These are phyloP conservation scores for Aureobasidium mangrovei DNA, from an alignment of 2,329 filamentous ascomycete species.

Conservation along the genomic window DNA sequence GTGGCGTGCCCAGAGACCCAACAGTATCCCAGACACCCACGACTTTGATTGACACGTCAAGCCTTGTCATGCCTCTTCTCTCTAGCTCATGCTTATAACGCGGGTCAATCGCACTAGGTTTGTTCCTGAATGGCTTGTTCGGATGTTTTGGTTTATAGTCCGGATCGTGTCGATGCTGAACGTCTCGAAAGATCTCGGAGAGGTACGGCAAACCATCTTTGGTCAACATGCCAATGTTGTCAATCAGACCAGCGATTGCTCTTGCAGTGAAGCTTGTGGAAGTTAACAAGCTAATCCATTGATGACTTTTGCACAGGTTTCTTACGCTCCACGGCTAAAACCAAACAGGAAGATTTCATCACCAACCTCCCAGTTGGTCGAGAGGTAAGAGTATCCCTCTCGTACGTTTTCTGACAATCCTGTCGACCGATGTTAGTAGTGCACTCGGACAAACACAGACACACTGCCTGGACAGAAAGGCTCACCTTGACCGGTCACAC, in stretches of 20 bases:
- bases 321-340: constrained; percentile 40
- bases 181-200: constrained; percentile 39
- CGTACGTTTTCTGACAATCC: constrained; percentile 40
- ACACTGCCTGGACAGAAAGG: background rate
- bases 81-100: constrained; percentile 35
- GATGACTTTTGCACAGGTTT: background rate
- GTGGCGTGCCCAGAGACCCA: constrained; percentile 37
- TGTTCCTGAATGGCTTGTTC: constrained; percentile 39
- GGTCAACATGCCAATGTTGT: constrained; percentile 40
- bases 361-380: constrained; percentile 45
- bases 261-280: constrained; percentile 24
- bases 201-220: constrained; percentile 38
- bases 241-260: constrained; percentile 38
- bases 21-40: constrained; percentile 41
- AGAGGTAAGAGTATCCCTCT: constrained; percentile 42
- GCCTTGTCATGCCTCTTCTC: constrained; percentile 25
- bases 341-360: constrained; percentile 44
- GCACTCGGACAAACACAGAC: too few relatives aligned
- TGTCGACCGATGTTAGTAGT: background rate
- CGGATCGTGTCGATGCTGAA: constrained; percentile 35
- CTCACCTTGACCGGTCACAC: constrained; percentile 32
- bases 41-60: constrained; percentile 32
- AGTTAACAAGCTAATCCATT: background rate
- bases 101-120: constrained; percentile 36
- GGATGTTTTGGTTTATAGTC: constrained; percentile 38